Percentiles rank a stretch among this genome's conserved stretches.
Evolutionary conservation across 495 filamentous ascomycete species (phyloP).

Genomic region (Penicillium cataractarum): DNA sequence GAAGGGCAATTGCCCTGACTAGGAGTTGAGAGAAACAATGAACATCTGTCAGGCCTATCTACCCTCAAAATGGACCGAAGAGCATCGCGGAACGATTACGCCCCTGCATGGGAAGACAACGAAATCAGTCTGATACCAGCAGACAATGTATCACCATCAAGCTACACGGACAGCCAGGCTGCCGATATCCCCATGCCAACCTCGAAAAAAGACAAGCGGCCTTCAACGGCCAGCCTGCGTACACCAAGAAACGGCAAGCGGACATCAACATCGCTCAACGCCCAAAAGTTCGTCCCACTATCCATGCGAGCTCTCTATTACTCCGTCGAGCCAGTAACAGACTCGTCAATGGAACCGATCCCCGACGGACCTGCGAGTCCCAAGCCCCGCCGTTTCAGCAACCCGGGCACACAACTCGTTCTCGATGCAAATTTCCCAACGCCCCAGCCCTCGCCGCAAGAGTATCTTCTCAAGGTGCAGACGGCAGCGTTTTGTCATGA

Average conservation of each 20-base stretch:
- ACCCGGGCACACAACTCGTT: slow-evolving; percentile 30
- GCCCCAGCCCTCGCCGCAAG: slow-evolving; percentile 40
- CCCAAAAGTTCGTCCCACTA: slow-evolving; percentile 36
- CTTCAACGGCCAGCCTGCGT: neutral
- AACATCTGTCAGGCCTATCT: neutral
- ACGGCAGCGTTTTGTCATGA: slow-evolving; percentile 60
- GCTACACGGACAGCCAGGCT: neutral
- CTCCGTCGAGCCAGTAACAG: slow-evolving; percentile 27
- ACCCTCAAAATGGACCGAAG: neutral
- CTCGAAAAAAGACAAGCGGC: neutral
- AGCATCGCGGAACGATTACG: neutral
- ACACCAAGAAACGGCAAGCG: slow-evolving; percentile 30
- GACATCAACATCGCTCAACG: slow-evolving; percentile 37
- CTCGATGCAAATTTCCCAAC: slow-evolving; percentile 45
- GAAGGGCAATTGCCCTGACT: neutral
- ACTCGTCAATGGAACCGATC: slow-evolving; percentile 10
- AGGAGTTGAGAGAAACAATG: neutral
- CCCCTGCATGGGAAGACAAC: neutral
- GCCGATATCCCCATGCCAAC: slow-evolving; percentile 1
- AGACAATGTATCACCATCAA: slow-evolving; percentile 6
- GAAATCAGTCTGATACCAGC: slow-evolving; percentile 2
- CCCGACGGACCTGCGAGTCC: slow-evolving; percentile 11
- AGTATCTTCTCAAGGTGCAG: slow-evolving; percentile 64
- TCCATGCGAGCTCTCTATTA: slow-evolving; percentile 49
- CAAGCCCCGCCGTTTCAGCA: slow-evolving; percentile 14